Percentiles rank a stretch among this genome's conserved stretches.
Evolutionary conservation across 768 basidiomycete genomes (phyloP).

Genomic region (Lentinus brumalis): DNA sequence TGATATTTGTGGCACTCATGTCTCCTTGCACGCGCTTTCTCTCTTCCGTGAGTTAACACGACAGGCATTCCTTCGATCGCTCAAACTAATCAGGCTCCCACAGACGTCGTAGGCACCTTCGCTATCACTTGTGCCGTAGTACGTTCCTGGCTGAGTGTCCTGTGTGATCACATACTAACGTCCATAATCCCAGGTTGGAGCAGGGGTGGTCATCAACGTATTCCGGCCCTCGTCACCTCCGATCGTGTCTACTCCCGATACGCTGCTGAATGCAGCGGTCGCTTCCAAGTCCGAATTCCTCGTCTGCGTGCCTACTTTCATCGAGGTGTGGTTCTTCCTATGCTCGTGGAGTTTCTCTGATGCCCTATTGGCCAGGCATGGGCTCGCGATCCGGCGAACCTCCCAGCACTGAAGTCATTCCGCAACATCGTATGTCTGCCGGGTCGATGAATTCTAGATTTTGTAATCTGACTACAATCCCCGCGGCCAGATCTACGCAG

Average conservation of each 20-base stretch:
- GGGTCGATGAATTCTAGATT: too few relatives aligned
- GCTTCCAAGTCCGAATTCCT: conserved; percentile 13
- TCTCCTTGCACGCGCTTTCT: conserved; percentile 24
- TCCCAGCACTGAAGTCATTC: conserved; percentile 14
- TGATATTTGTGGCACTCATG: conserved; percentile 18
- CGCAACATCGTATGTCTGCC: background rate
- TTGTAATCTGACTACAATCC: too few relatives aligned
- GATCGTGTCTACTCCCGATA: conserved; percentile 26
- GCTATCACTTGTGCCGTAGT: conserved; percentile 7
- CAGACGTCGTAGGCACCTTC: conserved; percentile 14
- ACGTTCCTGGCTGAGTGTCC: background rate
- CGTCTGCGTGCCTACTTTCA: conserved; percentile 27
- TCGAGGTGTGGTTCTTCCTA: conserved; percentile 26
- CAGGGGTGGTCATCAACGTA: conserved; percentile 19
- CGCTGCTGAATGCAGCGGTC: conserved; percentile 11
- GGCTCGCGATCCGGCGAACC: conserved; percentile 15
- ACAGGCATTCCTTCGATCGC: too few relatives aligned
- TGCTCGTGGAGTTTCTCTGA: background rate
- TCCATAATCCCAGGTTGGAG: background rate
- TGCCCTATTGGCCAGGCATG: conserved; percentile 17
- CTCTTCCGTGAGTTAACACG: conserved; percentile 26
- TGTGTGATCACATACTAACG: background rate
- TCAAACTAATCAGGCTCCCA: too few relatives aligned
- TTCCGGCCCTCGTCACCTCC: conserved; percentile 29
- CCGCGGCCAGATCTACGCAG: conserved; percentile 36